phyloP scores from a whole-genome alignment of 2,329 filamentous ascomycete genomes.

The Colletotrichum costaricense region DNA sequence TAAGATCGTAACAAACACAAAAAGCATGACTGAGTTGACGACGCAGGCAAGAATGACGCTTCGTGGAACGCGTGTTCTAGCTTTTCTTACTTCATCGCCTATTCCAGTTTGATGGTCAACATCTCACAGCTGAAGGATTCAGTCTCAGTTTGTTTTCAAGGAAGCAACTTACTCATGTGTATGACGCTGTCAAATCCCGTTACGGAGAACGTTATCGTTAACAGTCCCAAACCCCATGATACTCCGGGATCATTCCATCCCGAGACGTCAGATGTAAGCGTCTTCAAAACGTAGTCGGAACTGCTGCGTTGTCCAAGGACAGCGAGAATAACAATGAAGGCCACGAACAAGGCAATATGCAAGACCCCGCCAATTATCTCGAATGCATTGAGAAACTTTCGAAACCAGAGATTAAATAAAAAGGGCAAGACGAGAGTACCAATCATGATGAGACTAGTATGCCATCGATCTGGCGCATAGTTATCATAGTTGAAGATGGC shows the following conservation, averaged over 20 bases:
- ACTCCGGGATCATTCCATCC: not conserved
- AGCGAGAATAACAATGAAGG: not conserved
- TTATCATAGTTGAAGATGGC: not conserved
- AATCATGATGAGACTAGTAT: not conserved
- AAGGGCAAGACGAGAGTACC: not conserved
- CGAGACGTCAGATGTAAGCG: not conserved
- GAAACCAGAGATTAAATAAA: not conserved
- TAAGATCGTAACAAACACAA: not conserved
- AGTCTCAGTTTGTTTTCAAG: too few species aligned
- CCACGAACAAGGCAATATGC: not conserved
- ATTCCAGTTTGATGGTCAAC: not conserved
- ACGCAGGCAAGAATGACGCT: not conserved
- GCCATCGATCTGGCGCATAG: not conserved
- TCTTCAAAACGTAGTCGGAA: not conserved
- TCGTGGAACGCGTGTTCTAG: not conserved
- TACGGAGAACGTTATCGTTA: not conserved
- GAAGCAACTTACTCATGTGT: not conserved
- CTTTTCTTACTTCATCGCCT: not conserved
- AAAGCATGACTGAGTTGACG: not conserved
- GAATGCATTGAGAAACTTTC: not conserved
- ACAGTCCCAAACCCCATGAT: not conserved
- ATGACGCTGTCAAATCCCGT: slow-evolving; percentile 1
- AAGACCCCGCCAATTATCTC: not conserved
- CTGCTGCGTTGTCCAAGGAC: not conserved
- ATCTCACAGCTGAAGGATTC: too few species aligned